phyloP scores from a whole-genome alignment of 345 rosid species.

The Acer saccharum region DNA sequence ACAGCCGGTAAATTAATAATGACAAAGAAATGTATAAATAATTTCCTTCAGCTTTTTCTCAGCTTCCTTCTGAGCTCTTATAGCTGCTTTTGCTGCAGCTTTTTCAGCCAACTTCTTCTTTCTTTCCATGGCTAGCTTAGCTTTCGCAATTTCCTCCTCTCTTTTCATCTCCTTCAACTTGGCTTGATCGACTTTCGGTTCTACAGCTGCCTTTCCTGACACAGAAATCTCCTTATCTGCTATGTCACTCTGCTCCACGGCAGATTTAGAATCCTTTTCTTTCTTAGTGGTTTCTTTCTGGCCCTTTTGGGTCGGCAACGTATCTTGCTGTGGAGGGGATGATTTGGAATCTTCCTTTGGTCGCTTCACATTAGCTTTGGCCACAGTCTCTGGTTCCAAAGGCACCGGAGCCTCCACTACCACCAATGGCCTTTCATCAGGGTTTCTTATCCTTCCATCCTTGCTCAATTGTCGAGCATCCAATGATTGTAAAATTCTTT shows the following conservation, averaged over 20 bases:
- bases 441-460: constrained; percentile 71
- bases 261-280: constrained; percentile 38
- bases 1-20: not conserved
- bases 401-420: constrained; percentile 38
- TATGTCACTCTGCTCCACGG: constrained; percentile 35
- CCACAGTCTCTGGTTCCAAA: constrained; percentile 37
- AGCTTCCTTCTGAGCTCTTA: constrained; percentile 91
- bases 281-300: constrained; percentile 48
- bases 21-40: constrained; percentile 15
- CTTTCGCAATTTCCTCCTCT: constrained; percentile 86
- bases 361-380: constrained; percentile 55
- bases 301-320: constrained; percentile 32
- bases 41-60: constrained; percentile 88
- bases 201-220: constrained; percentile 36
- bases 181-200: constrained; percentile 53
- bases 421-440: constrained; percentile 62
- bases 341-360: constrained; percentile 65
- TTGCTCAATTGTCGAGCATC: constrained; percentile 59
- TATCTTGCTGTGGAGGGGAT: constrained; percentile 44
- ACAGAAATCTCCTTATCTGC: constrained; percentile 41
- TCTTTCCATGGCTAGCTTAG: constrained; percentile 90
- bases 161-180: constrained; percentile 84
- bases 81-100: constrained; percentile 86
- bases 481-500: constrained; percentile 62
- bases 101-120: constrained; percentile 93